Evolutionary conservation across 805 yeast species (phyloP), one percentile per base, ranked within the genome.

Genomic region (Groenewaldozyma tartarivorans): DNA sequence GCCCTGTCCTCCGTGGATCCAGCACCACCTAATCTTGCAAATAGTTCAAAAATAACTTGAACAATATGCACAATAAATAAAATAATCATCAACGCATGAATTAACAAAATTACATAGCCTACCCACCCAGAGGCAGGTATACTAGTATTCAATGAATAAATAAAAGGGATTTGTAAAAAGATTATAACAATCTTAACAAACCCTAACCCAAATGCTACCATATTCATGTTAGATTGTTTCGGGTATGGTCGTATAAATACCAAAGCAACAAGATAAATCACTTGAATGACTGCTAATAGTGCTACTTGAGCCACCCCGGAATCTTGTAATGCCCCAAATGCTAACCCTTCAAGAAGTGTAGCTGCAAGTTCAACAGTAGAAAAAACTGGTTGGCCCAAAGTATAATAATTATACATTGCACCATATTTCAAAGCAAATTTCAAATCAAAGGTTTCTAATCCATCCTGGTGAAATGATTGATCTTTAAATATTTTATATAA

Each of bases 251-350:
- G 52, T 26, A 45, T 40, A n/a, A 33, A 41, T 32, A 41, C 33
- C 9, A 56, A 29, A 4, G 49, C 43, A 7, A 49, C 27, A 18
- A 56, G 43, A 27, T 40, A 44, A 18, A 44, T 42, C 19, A 55
- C 38, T 38, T 61, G 66, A 7, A 49, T 24, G 7, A 53, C 38
- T 4, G 60, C 57, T 19, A 61, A 48, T 3, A 61, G 27, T 1
- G 50, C 42, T n/a, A 61, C 42, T 39, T 61, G 65, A 2, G 66
- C 64, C 4, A 54, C 40, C 5, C 65, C 66, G 1, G 62, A 55
- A 4, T 38, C 36, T 39, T 61, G 64, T 5, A 54, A 36, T 2
- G 51, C 60, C 1, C 65, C 65, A 35, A 61, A 40, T 2, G 54
- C 43, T 19, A 61, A 20, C 4, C 62, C 64, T 15, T 60, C 53